A percentile compares a stretch with the other conserved stretches of the same genome.
Conservation (phyloP, 306 rosid genomes). For the Sesbania bispinosa region DNA sequence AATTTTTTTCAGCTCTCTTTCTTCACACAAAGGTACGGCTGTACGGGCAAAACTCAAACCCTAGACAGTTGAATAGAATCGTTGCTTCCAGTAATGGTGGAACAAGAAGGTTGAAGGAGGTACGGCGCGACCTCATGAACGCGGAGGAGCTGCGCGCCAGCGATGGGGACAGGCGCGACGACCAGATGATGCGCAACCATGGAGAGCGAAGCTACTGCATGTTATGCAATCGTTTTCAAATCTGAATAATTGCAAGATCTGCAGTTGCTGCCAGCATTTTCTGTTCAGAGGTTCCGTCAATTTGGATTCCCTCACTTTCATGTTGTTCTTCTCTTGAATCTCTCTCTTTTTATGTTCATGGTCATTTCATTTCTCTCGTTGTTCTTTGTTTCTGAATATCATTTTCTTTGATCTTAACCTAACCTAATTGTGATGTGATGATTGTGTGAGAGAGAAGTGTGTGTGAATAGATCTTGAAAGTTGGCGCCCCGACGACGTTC, state of each 20-base stretch:
- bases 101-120: too few relatives aligned
- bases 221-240: slow-evolving; percentile 41
- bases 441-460: slow-evolving; percentile 36
- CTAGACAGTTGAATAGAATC: too few relatives aligned
- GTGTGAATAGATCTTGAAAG: slow-evolving; percentile 78
- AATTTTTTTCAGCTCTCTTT: too few relatives aligned
- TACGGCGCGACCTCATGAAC: too few relatives aligned
- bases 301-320: slow-evolving; percentile 49
- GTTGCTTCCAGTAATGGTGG: too few relatives aligned
- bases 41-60: too few relatives aligned
- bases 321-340: slow-evolving; percentile 72
- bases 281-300: slow-evolving; percentile 30
- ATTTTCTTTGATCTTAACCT: not conserved
- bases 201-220: too few relatives aligned
- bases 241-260: slow-evolving; percentile 67
- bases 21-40: too few relatives aligned
- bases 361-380: not conserved
- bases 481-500: slow-evolving; percentile 99
- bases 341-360: not conserved
- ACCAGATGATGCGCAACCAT: too few relatives aligned
- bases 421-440: not conserved
- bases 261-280: slow-evolving; percentile 12
- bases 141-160: too few relatives aligned
- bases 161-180: too few relatives aligned
- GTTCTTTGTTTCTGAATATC: not conserved